Base-by-base conservation (phyloP, 2,329 filamentous ascomycete genomes). In the Colletotrichum euphorbiae region DNA sequence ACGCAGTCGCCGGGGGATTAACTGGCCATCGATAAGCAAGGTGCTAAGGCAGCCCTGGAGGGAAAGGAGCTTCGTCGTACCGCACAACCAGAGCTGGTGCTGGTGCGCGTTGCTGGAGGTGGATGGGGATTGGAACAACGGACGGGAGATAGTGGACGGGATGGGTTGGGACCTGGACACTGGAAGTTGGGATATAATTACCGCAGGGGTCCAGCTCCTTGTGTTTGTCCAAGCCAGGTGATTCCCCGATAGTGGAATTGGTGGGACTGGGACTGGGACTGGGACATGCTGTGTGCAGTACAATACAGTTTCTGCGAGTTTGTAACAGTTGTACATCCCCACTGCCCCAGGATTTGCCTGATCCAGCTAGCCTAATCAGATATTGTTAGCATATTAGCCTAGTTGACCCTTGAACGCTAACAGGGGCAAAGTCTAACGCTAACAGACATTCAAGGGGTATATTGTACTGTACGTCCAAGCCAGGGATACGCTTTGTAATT, bases 191-290 rank as follows among this genome's bases (percentile, higher is more conserved):
- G 43, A 63, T 57, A 51, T n/a, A 24, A 3, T 24, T 24, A 48
- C 61, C 24, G 65, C 60, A 68, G 65, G 65, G 65, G 61, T 65
- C 60, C 46, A 54, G 38, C n/a, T n/a, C 33, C 54, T 45, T 58
- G 60, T 59, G 52, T 65, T 68, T 59, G 60, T 57, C 31, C 24
- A 21, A 48, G 33, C 63, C 57, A 66, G 57, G 64, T 50, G 43
- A 57, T 62, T 66, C 57, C 57, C 57, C 57, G 62, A 65, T 56
- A 46, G 62, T 54, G 55, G 38, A 38, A 8, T 4, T 28, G 28
- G 7, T 28, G 28, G 7, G 28, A 28, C 28, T 24, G 24, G 21
- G 21, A 2, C 21, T 21, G 21, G 21, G n/a, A n/a, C n/a, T 28
- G 33, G 36, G 36, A 38, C 12, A 56, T 42, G 42, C 50, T 33